These are phyloP conservation scores for Danielia oregonensis DNA, from an alignment of 805 yeast species.

Conservation along the genomic window DNA sequence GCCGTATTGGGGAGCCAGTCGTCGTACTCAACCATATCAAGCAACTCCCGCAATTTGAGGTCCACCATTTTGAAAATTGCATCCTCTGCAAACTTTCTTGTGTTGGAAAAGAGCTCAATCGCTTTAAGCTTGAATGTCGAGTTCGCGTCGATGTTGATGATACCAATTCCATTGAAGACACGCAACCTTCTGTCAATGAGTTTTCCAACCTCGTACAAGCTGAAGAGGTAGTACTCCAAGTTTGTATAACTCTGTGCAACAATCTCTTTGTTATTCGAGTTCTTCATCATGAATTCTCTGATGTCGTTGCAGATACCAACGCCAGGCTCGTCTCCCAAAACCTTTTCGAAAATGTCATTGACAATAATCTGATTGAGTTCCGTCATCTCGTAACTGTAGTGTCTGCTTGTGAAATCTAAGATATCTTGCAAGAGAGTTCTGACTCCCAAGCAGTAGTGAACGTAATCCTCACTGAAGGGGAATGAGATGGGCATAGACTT, in stretches of 20 bases:
- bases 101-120: constrained; percentile 49
- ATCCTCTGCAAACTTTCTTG: constrained; percentile 71
- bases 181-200: constrained; percentile 35
- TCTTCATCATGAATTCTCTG: constrained; percentile 57
- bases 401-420: constrained; percentile 59
- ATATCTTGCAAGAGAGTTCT: constrained; percentile 62
- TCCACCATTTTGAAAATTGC: constrained; percentile 82
- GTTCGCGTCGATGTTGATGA: constrained; percentile 37
- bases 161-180: constrained; percentile 35
- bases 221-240: constrained; percentile 77
- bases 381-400: constrained; percentile 60
- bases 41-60: constrained; percentile 68
- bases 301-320: constrained; percentile 57
- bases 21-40: constrained; percentile 76
- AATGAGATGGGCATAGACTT: constrained; percentile 57
- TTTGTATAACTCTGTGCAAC: constrained; percentile 86
- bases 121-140: constrained; percentile 44
- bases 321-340: constrained; percentile 48
- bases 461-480: constrained; percentile 87
- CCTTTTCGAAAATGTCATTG: constrained; percentile 58
- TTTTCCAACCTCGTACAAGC: constrained; percentile 66
- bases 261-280: constrained; percentile 80
- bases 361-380: constrained; percentile 56
- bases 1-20: constrained; percentile 64
- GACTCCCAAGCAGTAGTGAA: constrained; percentile 77